Base-by-base conservation (phyloP, 371 early-diverging fungal species). In the Saksenaea oblongispora region DNA sequence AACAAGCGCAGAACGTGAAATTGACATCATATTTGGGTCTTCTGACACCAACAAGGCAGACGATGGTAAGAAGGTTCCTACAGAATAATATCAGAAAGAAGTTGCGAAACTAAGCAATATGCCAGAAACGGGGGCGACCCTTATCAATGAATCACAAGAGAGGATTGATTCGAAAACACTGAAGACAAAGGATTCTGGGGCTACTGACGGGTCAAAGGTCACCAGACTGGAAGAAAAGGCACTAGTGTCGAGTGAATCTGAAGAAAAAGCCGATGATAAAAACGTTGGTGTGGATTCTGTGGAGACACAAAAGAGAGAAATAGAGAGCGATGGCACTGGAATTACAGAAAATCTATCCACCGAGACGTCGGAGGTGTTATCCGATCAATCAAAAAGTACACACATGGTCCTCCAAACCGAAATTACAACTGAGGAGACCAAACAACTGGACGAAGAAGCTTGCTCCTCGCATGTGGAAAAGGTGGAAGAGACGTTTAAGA, bases 1-100 rank as follows among this genome's bases (percentile, higher is more conserved):
- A 18, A 84, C 78, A 15, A 74, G 80, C 53, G 94, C 93, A 14
- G 71, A 78, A 57, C 86, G 88, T 18, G 93, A 93, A 68, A 85
- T 93, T 55, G 71, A 77, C 7, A 69, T 88, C 31, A 70, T 91
- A 62, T 91, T 91, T 75, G 66, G 14, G 44, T 15, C 63, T 5
- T 13, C 26, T n/a, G 51, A 47, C 11, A 18, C 51, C 22, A 22
- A 22, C 10, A 22, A 58, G 14, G 58, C 54, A 18, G 9, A 22
- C 3, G 27, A 9, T 18, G 17, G 28, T 28, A 34, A 28, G 0
- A 5, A 14, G 13, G 57, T 55, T 54, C n/a, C n/a, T n/a, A n/a
- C n/a, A n/a, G n/a, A n/a, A n/a, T n/a, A n/a, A n/a, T n/a, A n/a
- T n/a, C n/a, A n/a, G n/a, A 59, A 59, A 24, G 59, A 54, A 13